Evolutionary conservation across 805 yeast species (phyloP), one percentile per base, ranked within the genome.

Genomic region (Wickerhamiella sorbophila): DNA sequence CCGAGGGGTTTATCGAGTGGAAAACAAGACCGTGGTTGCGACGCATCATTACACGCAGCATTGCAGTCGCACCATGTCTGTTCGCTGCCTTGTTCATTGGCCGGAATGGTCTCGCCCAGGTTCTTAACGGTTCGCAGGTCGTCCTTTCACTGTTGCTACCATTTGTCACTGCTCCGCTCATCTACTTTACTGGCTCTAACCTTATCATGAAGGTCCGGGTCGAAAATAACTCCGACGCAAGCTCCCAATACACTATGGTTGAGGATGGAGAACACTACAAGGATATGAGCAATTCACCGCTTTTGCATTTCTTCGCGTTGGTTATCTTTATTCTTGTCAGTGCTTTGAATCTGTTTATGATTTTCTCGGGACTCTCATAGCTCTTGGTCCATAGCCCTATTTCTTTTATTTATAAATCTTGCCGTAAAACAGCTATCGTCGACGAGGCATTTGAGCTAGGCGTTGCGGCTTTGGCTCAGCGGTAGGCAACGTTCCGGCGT

Each of bases 1-100:
- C 84, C 53, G 95, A 86, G 58, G 96, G 96, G 1, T 87, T 85
- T 52, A 67, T 84, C 20, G 67, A 72, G 46, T 82, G 94, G 81
- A 65, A 80, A 5, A 69, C 85, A 46, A 75, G 81, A 29, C 95
- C 96, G 1, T 86, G 86, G 63, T 66, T 79, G 2, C 72, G 94
- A 42, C 70, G 95, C 46, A 64, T 86, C 34, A 66, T 83, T 20
- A 86, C 95, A 0, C 69, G 96, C 54, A 68, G 75, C n/a, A 65
- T 86, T 19, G 94, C 95, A 2, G 79, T 86, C 26, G 66, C 77
- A 1, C 96, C 96, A 2, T 86, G 95, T 61, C 63, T 86, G 17
- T 58, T 79, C 31, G 86, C 85, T 27, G 82, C 87, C 1, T 41
- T 74, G 4, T 60, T 72, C 5, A 71, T 81, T 48, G 96, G 95